Evolutionary conservation across 73 alveolate genomes (phyloP).

Genomic region (Durusdinium trenchii): DNA sequence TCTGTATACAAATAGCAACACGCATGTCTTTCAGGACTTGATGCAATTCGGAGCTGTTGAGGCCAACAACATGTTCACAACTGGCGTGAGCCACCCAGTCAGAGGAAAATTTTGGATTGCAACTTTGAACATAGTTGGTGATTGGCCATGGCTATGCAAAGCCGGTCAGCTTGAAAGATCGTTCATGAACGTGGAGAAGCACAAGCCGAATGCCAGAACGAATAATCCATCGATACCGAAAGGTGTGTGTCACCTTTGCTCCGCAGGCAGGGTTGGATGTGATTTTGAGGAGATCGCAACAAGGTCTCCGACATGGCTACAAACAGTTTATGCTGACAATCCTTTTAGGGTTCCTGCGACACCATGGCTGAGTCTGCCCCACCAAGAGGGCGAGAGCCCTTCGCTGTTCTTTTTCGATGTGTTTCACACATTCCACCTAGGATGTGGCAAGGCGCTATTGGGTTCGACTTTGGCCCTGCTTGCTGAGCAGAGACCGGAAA

Average conservation of each 20-base stretch:
- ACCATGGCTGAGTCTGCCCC: background rate
- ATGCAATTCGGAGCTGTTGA: background rate
- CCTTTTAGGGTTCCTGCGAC: background rate
- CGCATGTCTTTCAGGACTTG: background rate
- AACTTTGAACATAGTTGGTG: background rate
- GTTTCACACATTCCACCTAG: background rate
- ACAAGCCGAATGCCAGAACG: background rate
- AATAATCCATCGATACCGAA: background rate
- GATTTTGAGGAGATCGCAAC: background rate
- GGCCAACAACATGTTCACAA: background rate
- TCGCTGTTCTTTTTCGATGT: background rate
- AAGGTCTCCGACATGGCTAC: background rate
- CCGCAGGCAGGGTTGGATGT: background rate
- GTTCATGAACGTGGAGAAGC: background rate
- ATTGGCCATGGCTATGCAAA: conserved; percentile 25
- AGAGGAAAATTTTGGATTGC: background rate
- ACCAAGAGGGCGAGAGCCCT: background rate
- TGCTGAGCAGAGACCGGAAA: background rate
- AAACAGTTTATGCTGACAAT: background rate
- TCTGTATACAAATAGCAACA: background rate
- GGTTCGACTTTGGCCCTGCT: background rate
- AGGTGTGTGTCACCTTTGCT: background rate
- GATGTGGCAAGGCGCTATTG: background rate
- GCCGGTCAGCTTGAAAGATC: background rate
- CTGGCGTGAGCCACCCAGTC: background rate